These are phyloP conservation scores for Drechmeria coniospora DNA, from an alignment of 2,329 filamentous ascomycete species.

Conservation along the genomic window DNA sequence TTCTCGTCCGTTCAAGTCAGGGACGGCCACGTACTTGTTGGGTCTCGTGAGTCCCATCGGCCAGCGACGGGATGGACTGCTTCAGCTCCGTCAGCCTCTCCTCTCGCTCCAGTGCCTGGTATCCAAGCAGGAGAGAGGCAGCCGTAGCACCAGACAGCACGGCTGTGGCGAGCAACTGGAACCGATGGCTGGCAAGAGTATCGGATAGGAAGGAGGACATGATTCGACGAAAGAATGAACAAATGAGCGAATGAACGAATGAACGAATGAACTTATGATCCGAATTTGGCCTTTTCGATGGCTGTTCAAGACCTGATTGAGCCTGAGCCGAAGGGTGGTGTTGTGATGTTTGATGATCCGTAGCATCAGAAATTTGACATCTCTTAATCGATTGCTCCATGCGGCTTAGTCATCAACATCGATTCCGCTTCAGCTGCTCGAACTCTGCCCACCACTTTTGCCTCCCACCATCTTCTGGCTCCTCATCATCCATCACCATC, in stretches of 20 bases:
- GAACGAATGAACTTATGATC: conserved; percentile 5
- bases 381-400: no score
- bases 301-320: no score
- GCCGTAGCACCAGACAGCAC: conserved; percentile 46
- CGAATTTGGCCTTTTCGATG: no score
- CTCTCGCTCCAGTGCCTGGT: conserved; percentile 41
- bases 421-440: no score
- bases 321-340: no score
- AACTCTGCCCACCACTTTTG: no score
- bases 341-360: no score
- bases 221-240: conserved; percentile 6
- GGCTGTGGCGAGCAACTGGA: conserved; percentile 58
- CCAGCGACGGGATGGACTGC: conserved; percentile 34
- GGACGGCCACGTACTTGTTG: conserved; percentile 7
- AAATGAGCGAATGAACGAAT: conserved; percentile 4
- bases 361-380: no score
- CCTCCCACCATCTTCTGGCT: no score
- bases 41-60: conserved; percentile 7
- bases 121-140: conserved; percentile 44
- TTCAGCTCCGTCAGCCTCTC: conserved; percentile 42
- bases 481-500: no score
- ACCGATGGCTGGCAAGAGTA: conserved; percentile 26
- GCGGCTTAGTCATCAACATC: no score
- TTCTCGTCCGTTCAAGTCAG: neutral
- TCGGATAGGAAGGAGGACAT: conserved; percentile 31